Conservation (phyloP, 805 yeast species). For the Ogataea paradorogensis region DNA sequence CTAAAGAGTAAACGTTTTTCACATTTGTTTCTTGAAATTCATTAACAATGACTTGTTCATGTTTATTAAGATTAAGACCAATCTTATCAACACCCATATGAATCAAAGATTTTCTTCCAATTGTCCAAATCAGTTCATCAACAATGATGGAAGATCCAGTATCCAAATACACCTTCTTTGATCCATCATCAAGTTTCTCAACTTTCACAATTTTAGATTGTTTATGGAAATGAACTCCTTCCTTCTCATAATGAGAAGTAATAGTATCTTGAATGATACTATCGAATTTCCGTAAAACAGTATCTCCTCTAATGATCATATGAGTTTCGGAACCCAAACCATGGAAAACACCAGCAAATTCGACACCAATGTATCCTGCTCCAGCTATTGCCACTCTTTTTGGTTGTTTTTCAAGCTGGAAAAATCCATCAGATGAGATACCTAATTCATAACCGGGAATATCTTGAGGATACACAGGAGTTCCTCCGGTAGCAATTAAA, state of each 20-base stretch:
- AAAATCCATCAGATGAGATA: conserved; percentile 87
- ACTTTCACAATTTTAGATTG: conserved; percentile 48
- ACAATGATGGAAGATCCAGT: conserved; percentile 51
- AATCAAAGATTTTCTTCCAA: conserved; percentile 80
- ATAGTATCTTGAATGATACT: conserved; percentile 72
- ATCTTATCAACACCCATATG: conserved; percentile 75
- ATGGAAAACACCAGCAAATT: conserved; percentile 90
- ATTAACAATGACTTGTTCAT: conserved; percentile 71
- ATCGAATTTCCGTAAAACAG: conserved; percentile 87
- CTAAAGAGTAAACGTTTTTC: conserved; percentile 74
- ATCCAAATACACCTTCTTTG: conserved; percentile 46
- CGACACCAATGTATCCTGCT: conserved; percentile 97
- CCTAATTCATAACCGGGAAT: conserved; percentile 84
- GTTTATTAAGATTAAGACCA: conserved; percentile 60
- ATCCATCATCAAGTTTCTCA: conserved; percentile 47
- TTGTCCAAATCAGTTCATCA: conserved; percentile 87
- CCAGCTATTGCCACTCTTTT: conserved; percentile 93
- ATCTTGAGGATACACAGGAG: conserved; percentile 63
- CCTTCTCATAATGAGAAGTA: conserved; percentile 75
- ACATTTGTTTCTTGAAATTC: conserved; percentile 83
- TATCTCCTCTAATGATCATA: conserved; percentile 85
- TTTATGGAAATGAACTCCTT: conserved; percentile 82
- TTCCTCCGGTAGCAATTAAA: conserved; percentile 92
- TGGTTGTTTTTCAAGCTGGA: conserved; percentile 77
- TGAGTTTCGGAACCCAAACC: conserved; percentile 85